Evolutionary conservation across 78 protist genomes (phyloP).

Genomic region (Planoprotostelium fungivorum): DNA sequence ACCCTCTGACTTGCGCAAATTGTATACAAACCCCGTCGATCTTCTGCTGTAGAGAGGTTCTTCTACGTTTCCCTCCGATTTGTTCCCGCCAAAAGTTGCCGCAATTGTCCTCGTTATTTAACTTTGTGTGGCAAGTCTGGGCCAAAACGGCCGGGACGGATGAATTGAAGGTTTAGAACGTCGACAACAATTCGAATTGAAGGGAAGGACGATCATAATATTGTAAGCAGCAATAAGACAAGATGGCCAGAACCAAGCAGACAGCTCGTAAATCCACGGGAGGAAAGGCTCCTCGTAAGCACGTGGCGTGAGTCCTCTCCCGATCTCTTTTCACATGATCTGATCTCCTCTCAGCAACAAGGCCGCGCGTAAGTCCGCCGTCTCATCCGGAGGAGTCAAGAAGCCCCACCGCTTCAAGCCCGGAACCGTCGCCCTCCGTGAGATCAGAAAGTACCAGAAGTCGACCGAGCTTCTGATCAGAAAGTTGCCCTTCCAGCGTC

Average conservation of each 20-base stretch:
- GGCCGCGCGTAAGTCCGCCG: slow-evolving; percentile 78
- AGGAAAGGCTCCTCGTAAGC: slow-evolving; percentile 87
- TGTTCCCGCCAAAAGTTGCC: background rate
- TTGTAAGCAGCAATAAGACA: slow-evolving; percentile 1
- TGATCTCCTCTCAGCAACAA: slow-evolving; percentile 56
- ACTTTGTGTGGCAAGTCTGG: background rate
- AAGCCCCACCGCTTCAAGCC: slow-evolving; percentile 89
- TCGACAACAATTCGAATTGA: background rate
- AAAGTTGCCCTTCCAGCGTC: slow-evolving; percentile 72
- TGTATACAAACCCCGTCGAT: background rate
- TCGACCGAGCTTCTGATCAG: slow-evolving; percentile 84
- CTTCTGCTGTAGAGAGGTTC: background rate
- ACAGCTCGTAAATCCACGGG: slow-evolving; percentile 95
- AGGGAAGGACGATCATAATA: background rate
- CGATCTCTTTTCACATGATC: background rate
- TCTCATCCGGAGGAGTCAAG: slow-evolving; percentile 50
- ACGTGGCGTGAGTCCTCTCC: slow-evolving; percentile 11
- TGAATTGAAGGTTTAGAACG: too few relatives aligned
- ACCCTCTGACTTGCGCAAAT: background rate
- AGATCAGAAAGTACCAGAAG: slow-evolving; percentile 89
- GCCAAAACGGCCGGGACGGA: background rate
- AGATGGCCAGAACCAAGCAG: slow-evolving; percentile 94
- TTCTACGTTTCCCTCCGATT: background rate
- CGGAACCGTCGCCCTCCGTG: slow-evolving; percentile 92
- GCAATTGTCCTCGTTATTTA: background rate